Percentiles rank a stretch among this genome's conserved stretches.
Evolutionary conservation across 495 filamentous ascomycete species (phyloP).

Genomic region (Elasticomyces elasticus): DNA sequence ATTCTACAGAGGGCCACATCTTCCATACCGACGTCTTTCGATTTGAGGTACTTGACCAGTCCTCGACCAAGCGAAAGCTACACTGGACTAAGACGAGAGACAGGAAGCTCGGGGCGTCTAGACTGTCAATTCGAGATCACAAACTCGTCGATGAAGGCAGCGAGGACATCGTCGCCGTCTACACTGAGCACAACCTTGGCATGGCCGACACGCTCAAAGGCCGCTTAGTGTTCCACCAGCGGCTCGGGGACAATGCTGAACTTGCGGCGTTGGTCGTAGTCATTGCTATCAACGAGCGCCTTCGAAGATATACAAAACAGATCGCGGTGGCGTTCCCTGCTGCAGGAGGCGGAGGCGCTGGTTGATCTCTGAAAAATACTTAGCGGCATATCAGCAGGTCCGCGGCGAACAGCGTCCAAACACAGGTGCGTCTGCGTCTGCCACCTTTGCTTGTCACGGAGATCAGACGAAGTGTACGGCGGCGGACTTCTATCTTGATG

Average conservation of each 20-base stretch:
- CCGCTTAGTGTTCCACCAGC: neutral
- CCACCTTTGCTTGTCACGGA: too few relatives aligned
- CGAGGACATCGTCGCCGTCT: neutral
- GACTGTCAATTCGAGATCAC: neutral
- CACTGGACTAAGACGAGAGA: neutral
- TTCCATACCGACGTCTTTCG: neutral
- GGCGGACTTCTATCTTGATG: too few relatives aligned
- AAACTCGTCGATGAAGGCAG: neutral
- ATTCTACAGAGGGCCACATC: neutral
- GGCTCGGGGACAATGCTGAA: neutral
- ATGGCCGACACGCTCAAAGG: neutral
- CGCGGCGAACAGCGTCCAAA: too few relatives aligned
- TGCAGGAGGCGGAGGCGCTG: neutral
- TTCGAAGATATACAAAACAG: neutral
- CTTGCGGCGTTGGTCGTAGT: neutral
- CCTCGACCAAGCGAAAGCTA: neutral
- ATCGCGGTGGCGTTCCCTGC: neutral
- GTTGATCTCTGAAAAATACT: too few relatives aligned
- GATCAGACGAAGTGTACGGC: too few relatives aligned
- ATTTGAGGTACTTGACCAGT: neutral
- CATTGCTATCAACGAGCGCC: neutral
- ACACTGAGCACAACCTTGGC: slow-evolving; percentile 1
- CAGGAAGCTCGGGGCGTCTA: neutral
- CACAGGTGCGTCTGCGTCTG: too few relatives aligned
- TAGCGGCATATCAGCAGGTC: too few relatives aligned